phyloP scores from a whole-genome alignment of 345 rosid genomes.

The Geranium brycei region DNA sequence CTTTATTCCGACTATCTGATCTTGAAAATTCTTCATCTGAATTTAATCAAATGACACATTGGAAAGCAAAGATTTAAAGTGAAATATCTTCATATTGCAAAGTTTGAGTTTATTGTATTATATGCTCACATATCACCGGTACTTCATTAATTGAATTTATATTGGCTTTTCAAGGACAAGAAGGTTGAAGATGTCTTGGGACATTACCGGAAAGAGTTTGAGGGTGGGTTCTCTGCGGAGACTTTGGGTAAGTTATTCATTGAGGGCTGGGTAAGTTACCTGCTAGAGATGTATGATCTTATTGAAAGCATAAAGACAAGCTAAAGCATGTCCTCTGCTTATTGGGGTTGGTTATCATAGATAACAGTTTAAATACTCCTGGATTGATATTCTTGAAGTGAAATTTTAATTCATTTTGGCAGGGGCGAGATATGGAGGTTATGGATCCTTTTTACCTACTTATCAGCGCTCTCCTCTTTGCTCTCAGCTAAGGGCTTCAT shows the following conservation, averaged over 20 bases:
- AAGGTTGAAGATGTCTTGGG: slow-evolving; percentile 54
- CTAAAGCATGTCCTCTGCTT: no score
- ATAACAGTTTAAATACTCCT: background rate
- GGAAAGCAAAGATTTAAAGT: background rate
- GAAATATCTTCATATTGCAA: background rate
- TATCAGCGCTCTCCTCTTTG: slow-evolving; percentile 20
- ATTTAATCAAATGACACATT: background rate
- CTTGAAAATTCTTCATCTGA: background rate
- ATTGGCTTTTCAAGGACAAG: slow-evolving; percentile 37
- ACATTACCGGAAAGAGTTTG: slow-evolving; percentile 47
- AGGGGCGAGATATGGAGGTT: slow-evolving; percentile 49
- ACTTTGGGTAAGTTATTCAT: slow-evolving; percentile 41
- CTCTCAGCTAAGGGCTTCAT: slow-evolving; percentile 25
- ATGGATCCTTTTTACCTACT: slow-evolving; percentile 66
- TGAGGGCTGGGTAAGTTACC: slow-evolving; percentile 1
- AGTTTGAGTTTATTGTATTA: background rate
- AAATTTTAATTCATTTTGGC: slow-evolving; percentile 16
- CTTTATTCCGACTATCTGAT: background rate
- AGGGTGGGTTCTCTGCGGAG: slow-evolving; percentile 32
- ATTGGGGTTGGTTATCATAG: background rate
- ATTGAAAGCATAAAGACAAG: no score
- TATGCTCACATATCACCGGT: background rate
- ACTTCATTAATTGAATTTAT: background rate
- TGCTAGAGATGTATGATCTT: no score
- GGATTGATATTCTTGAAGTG: slow-evolving; percentile 9